Conservation (phyloP, 805 yeast genomes). For the Dipodascus albidus region DNA sequence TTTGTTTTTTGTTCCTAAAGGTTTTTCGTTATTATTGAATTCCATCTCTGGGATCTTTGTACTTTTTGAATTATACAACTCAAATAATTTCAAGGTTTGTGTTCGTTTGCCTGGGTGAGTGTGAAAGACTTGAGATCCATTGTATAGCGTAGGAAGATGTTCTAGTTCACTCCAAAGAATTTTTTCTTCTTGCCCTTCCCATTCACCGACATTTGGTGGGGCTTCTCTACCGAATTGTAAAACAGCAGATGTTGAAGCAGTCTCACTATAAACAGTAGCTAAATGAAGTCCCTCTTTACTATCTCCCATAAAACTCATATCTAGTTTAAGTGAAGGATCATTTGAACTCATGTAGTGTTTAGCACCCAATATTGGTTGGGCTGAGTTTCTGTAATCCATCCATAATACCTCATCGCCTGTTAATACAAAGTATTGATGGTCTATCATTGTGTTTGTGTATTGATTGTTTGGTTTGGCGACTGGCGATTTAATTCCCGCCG, state of each 20-base stretch:
- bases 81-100: neutral
- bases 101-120: neutral
- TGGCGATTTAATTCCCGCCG: neutral
- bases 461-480: neutral
- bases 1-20: neutral
- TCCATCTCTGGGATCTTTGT: neutral
- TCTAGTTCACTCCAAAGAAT: neutral
- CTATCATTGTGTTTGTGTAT: neutral
- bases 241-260: neutral
- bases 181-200: neutral
- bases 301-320: neutral
- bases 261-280: neutral
- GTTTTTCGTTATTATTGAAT: neutral
- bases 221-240: neutral
- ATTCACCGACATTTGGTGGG: neutral
- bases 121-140: neutral
- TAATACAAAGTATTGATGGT: neutral
- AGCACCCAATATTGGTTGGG: neutral
- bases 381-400: neutral
- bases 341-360: neutral
- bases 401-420: neutral
- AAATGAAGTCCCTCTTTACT: neutral
- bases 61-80: neutral
- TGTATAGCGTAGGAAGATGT: neutral
- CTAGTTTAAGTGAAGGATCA: neutral